phyloP scores from a whole-genome alignment of 176 grass and related monocot species.

The Urochloa ruziziensis region DNA sequence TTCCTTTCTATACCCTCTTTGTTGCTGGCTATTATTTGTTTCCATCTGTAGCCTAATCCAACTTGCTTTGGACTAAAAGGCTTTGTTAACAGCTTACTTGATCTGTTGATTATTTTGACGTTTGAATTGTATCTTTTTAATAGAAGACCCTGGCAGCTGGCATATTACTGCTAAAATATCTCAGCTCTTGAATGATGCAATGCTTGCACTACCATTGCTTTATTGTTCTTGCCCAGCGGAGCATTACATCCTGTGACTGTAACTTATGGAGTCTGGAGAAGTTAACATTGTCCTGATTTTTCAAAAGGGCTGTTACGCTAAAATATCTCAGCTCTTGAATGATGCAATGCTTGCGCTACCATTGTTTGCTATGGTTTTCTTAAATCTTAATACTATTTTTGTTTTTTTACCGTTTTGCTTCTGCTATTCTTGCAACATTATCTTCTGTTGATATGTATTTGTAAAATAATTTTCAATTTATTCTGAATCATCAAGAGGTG shows the following conservation, averaged over 20 bases:
- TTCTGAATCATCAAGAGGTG: background rate
- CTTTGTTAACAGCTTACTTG: background rate
- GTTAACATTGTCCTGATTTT: background rate
- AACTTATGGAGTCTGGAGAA: background rate
- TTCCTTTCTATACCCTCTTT: background rate
- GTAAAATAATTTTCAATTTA: constrained; percentile 18
- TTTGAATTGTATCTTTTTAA: background rate
- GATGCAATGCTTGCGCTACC: too few relatives aligned
- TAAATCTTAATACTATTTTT: background rate
- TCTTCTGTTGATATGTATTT: background rate
- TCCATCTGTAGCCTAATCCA: background rate
- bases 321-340: too few relatives aligned
- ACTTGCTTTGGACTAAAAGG: constrained; percentile 6
- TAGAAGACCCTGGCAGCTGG: constrained; percentile 11
- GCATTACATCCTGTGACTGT: background rate
- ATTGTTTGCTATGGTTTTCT: too few relatives aligned
- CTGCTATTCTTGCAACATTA: constrained; percentile 6
- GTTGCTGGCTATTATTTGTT: background rate
- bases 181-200: background rate
- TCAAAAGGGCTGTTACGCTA: background rate
- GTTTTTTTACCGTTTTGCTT: background rate
- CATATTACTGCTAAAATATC: background rate
- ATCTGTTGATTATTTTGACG: background rate
- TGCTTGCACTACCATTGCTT: constrained; percentile 20
- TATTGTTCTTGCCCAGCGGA: background rate